Conservation (phyloP, 495 filamentous ascomycete species). For the Lophiotrema nucula region DNA sequence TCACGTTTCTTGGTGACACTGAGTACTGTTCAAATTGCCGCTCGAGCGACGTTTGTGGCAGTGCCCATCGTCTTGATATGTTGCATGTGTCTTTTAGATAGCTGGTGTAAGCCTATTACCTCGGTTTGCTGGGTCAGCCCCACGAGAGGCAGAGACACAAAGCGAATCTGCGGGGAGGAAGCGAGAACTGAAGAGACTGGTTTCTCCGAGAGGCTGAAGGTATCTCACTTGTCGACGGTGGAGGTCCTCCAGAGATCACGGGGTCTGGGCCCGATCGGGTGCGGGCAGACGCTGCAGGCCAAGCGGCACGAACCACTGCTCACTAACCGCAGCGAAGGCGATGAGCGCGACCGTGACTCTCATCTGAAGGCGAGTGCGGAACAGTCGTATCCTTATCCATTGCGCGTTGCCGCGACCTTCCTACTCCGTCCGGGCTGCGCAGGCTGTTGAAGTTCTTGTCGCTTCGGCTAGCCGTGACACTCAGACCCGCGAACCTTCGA, state of each 20-base stretch:
- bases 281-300: slow-evolving; percentile 14
- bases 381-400: slow-evolving; percentile 9
- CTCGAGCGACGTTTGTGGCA: neutral
- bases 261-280: slow-evolving; percentile 13
- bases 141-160: neutral
- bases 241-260: slow-evolving; percentile 4
- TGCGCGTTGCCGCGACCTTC: slow-evolving; percentile 5
- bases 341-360: slow-evolving; percentile 4
- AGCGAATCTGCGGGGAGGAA: neutral
- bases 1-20: too few relatives aligned
- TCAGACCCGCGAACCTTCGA: slow-evolving; percentile 33
- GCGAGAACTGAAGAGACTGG: slow-evolving; percentile 12
- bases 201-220: slow-evolving; percentile 3
- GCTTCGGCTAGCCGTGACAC: slow-evolving; percentile 31
- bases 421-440: slow-evolving; percentile 6
- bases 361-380: slow-evolving; percentile 3
- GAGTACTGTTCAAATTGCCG: neutral
- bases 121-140: neutral
- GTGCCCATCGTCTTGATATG: neutral
- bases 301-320: slow-evolving; percentile 12
- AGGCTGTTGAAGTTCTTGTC: slow-evolving; percentile 7
- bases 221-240: neutral
- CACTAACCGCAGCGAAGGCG: slow-evolving; percentile 7
- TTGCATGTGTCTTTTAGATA: slow-evolving; percentile 22
- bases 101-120: slow-evolving; percentile 9